Evolutionary conservation across 345 rosid genomes (phyloP).

Genomic region (Toxicodendron radicans): DNA sequence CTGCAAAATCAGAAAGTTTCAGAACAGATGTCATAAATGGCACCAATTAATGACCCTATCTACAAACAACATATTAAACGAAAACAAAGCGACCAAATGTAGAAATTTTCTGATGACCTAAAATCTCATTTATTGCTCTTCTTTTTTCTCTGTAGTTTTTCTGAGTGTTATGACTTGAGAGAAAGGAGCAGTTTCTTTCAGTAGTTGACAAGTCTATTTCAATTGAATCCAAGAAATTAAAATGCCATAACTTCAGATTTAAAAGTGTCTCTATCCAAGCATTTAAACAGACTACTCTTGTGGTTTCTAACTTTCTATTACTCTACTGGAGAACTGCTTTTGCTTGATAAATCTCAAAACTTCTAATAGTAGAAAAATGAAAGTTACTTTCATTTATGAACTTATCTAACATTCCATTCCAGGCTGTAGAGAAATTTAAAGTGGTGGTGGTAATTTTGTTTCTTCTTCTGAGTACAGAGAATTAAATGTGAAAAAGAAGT

Average conservation of each 20-base stretch:
- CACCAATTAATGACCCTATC: background rate
- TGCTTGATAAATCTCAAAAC: background rate
- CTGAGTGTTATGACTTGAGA: conserved; percentile 6
- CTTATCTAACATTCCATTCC: background rate
- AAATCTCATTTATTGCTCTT: background rate
- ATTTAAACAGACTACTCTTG: background rate
- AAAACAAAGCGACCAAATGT: background rate
- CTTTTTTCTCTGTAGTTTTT: background rate
- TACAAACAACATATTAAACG: background rate
- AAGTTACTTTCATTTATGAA: background rate
- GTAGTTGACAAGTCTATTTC: conserved; percentile 21
- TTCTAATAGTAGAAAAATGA: background rate
- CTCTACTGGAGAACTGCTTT: background rate
- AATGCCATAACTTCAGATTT: background rate
- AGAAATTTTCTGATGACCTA: background rate
- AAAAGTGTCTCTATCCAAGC: conserved; percentile 1
- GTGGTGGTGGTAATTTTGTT: background rate
- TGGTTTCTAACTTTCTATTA: background rate
- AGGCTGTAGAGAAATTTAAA: conserved; percentile 4
- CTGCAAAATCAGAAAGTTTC: background rate
- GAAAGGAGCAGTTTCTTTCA: background rate
- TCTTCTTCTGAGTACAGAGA: background rate
- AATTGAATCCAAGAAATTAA: background rate
- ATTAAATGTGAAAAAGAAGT: background rate
- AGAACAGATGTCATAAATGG: background rate